phyloP scores from a whole-genome alignment of 768 basidiomycete genomes.

The Artomyces pyxidatus region DNA sequence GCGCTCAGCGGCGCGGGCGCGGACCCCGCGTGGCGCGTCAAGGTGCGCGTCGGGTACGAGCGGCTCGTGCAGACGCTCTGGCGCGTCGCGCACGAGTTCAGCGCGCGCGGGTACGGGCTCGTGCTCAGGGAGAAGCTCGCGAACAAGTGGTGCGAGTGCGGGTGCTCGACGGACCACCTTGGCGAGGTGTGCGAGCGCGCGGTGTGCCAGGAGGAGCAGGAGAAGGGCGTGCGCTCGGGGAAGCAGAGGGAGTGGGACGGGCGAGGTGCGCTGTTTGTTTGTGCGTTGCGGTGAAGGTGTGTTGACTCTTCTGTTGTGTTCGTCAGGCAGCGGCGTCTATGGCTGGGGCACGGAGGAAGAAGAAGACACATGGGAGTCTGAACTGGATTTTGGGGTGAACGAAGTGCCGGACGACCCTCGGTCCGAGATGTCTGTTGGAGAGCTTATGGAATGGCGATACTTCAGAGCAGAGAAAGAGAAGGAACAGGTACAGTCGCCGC shows the following conservation, averaged over 20 bases:
- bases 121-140: slow-evolving; percentile 66
- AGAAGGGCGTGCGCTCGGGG: slow-evolving; percentile 46
- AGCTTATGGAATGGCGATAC: slow-evolving; percentile 70
- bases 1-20: slow-evolving; percentile 43
- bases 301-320: not conserved
- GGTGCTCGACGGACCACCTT: slow-evolving; percentile 71
- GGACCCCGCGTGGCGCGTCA: slow-evolving; percentile 49
- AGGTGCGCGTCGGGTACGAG: slow-evolving; percentile 59
- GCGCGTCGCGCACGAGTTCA: slow-evolving; percentile 64
- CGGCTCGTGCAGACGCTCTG: slow-evolving; percentile 56
- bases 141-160: slow-evolving; percentile 75
- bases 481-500: too few relatives aligned
- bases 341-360: slow-evolving; percentile 74
- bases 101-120: slow-evolving; percentile 62
- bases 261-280: slow-evolving; percentile 32
- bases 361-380: slow-evolving; percentile 70
- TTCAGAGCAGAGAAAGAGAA: slow-evolving; percentile 65
- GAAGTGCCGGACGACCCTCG: slow-evolving; percentile 43
- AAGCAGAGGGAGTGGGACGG: slow-evolving; percentile 77
- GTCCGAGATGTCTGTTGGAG: slow-evolving; percentile 57
- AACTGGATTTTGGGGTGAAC: slow-evolving; percentile 53
- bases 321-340: slow-evolving; percentile 45
- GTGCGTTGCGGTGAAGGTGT: not conserved
- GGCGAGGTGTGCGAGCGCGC: slow-evolving; percentile 72
- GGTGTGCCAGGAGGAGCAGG: slow-evolving; percentile 62